Percentiles rank a stretch among this genome's conserved stretches.
phyloP scores from a whole-genome alignment of 371 early-diverging fungal genomes.

The Lichtheimia corymbifera region DNA sequence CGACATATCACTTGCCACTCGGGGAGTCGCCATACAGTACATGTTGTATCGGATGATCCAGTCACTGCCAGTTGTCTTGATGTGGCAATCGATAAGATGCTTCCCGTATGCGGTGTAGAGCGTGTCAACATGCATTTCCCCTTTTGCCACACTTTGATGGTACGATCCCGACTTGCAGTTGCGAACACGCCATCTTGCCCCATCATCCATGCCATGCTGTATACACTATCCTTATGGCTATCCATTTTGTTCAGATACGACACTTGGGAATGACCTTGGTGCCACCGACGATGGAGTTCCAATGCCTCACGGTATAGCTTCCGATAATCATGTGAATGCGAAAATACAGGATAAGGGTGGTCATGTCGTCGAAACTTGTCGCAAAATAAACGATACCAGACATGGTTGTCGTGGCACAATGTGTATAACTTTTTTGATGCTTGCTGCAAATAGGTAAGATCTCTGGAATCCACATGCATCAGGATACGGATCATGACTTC shows the following conservation, averaged over 20 bases:
- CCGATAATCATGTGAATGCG: constrained; percentile 2
- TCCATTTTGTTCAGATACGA: constrained; percentile 55
- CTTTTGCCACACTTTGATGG: constrained; percentile 82
- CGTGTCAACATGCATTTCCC: constrained; percentile 19
- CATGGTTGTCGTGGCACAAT: constrained; percentile 18
- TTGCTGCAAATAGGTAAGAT: constrained; percentile 21
- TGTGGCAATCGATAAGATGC: constrained; percentile 81
- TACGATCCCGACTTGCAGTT: constrained; percentile 91
- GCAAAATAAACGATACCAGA: constrained; percentile 23
- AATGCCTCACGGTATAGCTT: constrained; percentile 29
- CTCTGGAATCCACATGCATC: constrained; percentile 18
- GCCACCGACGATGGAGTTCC: constrained; percentile 31
- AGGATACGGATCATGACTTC: constrained; percentile 30
- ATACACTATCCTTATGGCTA: constrained; percentile 85
- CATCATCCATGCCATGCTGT: constrained; percentile 80
- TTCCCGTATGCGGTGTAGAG: constrained; percentile 68
- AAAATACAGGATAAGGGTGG: too few relatives aligned
- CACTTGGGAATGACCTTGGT: constrained; percentile 28
- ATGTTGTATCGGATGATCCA: constrained; percentile 89
- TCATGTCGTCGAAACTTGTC: constrained; percentile 1
- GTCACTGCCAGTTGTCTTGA: constrained; percentile 75
- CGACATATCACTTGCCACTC: constrained; percentile 29
- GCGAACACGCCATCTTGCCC: constrained; percentile 61
- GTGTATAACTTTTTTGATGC: constrained; percentile 21
- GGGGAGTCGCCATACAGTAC: constrained; percentile 85